phyloP scores from a whole-genome alignment of 2,329 filamentous ascomycete species.

The Botryotinia globosa region DNA sequence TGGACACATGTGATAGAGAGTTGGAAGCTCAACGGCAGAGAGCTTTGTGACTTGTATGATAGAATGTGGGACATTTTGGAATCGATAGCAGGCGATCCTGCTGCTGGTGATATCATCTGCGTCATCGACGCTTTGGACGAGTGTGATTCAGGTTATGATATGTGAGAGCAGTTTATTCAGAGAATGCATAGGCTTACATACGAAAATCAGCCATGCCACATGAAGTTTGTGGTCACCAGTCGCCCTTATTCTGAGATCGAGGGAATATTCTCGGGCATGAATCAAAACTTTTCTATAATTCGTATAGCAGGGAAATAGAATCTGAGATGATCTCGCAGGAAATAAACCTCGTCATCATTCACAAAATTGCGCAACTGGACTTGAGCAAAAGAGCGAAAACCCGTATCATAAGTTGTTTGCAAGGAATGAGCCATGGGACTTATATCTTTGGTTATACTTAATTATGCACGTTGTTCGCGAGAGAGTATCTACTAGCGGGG shows the following conservation, averaged over 20 bases:
- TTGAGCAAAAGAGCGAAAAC: too few relatives aligned
- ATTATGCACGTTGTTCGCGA: background rate
- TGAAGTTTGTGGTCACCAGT: too few relatives aligned
- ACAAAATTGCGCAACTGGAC: too few relatives aligned
- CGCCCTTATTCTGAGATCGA: too few relatives aligned
- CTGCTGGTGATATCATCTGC: slow-evolving; percentile 11
- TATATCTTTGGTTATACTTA: slow-evolving; percentile 19
- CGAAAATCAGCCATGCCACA: too few relatives aligned
- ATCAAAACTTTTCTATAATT: too few relatives aligned
- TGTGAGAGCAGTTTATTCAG: background rate
- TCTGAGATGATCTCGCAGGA: too few relatives aligned
- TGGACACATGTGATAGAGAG: background rate
- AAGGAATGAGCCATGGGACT: too few relatives aligned
- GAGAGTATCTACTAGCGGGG: background rate
- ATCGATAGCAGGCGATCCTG: background rate
- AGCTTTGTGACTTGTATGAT: background rate
- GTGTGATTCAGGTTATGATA: background rate
- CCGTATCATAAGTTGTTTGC: too few relatives aligned
- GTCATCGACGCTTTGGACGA: slow-evolving; percentile 18
- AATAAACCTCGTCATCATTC: too few relatives aligned
- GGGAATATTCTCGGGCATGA: too few relatives aligned
- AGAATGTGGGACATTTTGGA: background rate
- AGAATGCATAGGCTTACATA: background rate
- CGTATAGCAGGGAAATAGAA: too few relatives aligned
- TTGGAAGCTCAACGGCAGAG: background rate